phyloP scores from a whole-genome alignment of 805 yeast species.

The Nakazawaea ambrosiae region DNA sequence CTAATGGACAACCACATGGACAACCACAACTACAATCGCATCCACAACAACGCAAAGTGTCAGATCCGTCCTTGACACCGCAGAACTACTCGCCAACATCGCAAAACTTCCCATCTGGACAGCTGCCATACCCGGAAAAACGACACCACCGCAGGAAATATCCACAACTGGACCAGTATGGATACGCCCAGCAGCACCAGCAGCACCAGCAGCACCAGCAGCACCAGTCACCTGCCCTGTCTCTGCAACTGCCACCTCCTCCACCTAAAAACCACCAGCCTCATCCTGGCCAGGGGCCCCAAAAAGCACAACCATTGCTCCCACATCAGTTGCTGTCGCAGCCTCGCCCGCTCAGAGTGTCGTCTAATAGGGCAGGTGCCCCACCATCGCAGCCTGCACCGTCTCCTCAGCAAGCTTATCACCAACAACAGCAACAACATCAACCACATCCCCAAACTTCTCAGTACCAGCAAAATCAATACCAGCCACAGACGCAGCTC shows the following conservation, averaged over 20 bases:
- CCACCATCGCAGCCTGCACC: not conserved
- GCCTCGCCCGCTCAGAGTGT: too few relatives aligned
- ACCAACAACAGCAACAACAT: conserved; percentile 1
- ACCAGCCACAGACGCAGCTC: not conserved
- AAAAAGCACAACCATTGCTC: conserved; percentile 3
- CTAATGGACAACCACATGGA: too few relatives aligned
- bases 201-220: conserved; percentile 10
- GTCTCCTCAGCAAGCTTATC: not conserved
- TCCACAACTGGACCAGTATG: conserved; percentile 7
- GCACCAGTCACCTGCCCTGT: conserved; percentile 3
- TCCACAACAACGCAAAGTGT: too few relatives aligned
- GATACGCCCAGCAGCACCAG: not conserved
- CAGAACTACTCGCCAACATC: too few relatives aligned
- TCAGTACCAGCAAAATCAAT: too few relatives aligned
- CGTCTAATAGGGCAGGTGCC: conserved; percentile 2
- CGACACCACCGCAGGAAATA: conserved; percentile 8
- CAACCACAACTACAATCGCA: too few relatives aligned
- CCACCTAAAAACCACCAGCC: conserved; percentile 7
- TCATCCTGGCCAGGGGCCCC: conserved; percentile 7
- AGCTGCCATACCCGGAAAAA: too few relatives aligned
- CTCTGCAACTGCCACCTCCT: conserved; percentile 10
- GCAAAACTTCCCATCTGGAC: too few relatives aligned
- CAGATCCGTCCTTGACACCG: too few relatives aligned
- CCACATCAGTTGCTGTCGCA: conserved; percentile 5
- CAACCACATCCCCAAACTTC: conserved; percentile 7